phyloP scores from a whole-genome alignment of 2,329 filamentous ascomycete species.

The Sclerotinia spermophila region DNA sequence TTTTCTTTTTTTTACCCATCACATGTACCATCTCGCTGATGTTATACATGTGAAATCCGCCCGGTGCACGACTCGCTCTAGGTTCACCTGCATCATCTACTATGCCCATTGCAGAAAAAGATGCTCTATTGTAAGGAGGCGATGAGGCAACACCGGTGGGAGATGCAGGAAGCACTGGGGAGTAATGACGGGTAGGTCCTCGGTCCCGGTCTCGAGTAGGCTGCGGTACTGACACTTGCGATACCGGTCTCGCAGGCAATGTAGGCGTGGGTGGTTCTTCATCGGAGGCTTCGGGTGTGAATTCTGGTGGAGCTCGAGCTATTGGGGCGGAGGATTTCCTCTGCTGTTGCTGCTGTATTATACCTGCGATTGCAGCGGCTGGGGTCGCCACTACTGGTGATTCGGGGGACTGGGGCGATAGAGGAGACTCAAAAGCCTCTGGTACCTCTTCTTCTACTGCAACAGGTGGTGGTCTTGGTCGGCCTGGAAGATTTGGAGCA shows the following conservation, averaged over 20 bases:
- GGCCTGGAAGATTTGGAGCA: constrained; percentile 38
- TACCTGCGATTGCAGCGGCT: constrained; percentile 49
- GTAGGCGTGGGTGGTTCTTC: constrained; percentile 57
- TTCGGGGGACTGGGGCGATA: constrained; percentile 16
- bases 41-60: constrained; percentile 91
- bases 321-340: constrained; percentile 35
- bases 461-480: constrained; percentile 34
- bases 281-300: constrained; percentile 65
- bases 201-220: constrained; percentile 24
- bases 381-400: constrained; percentile 28
- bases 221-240: constrained; percentile 47
- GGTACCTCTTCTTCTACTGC: constrained; percentile 26
- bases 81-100: constrained; percentile 46
- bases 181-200: constrained; percentile 29
- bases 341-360: constrained; percentile 48
- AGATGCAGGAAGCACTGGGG: constrained; percentile 43
- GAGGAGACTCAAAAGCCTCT: constrained; percentile 8
- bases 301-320: constrained; percentile 47
- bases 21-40: constrained; percentile 94
- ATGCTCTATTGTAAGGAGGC: constrained; percentile 50
- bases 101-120: constrained; percentile 38
- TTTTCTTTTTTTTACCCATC: constrained; percentile 96
- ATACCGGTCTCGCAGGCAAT: constrained; percentile 60
- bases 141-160: constrained; percentile 42
- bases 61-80: constrained; percentile 54